These are phyloP conservation scores for Pythium guiyangense DNA, from an alignment of 352 stramenopile genomes.

Conservation along the genomic window DNA sequence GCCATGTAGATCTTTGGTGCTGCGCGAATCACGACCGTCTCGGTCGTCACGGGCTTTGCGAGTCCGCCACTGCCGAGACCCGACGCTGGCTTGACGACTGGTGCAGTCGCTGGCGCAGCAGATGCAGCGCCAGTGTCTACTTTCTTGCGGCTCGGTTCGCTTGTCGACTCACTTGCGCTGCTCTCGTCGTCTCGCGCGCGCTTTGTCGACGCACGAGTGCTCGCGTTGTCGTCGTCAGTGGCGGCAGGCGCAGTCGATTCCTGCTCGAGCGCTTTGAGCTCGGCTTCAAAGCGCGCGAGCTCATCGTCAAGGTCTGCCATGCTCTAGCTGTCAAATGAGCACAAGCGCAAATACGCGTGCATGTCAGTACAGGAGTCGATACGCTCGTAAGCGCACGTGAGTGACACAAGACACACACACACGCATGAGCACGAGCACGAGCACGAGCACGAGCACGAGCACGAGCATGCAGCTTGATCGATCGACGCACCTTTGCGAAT, in stretches of 20 bases:
- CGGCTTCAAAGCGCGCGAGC: slow-evolving; percentile 79
- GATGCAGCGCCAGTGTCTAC: slow-evolving; percentile 5
- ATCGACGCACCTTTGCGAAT: no score
- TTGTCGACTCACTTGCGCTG: not conserved
- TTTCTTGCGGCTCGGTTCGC: slow-evolving; percentile 25
- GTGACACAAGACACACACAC: no score
- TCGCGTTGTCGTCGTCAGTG: not conserved
- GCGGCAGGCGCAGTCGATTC: slow-evolving; percentile 8
- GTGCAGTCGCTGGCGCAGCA: not conserved
- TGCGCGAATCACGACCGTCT: slow-evolving; percentile 26
- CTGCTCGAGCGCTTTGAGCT: slow-evolving; percentile 75
- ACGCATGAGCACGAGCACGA: no score
- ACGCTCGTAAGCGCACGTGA: not conserved
- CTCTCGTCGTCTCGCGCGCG: slow-evolving; percentile 19
- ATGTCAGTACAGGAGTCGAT: no score
- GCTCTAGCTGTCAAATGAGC: no score
- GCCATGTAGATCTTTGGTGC: slow-evolving; percentile 68
- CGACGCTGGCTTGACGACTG: slow-evolving; percentile 8
- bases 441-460: no score
- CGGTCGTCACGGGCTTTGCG: slow-evolving; percentile 9
- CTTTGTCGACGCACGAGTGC: slow-evolving; percentile 20
- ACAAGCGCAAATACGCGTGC: not conserved
- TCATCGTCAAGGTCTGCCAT: slow-evolving; percentile 77
- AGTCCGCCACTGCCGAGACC: slow-evolving; percentile 7
- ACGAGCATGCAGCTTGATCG: no score